Percentiles rank a stretch among this genome's conserved stretches.
Evolutionary conservation across 306 rosid species (phyloP).

Genomic region (Lagenaria siceraria): DNA sequence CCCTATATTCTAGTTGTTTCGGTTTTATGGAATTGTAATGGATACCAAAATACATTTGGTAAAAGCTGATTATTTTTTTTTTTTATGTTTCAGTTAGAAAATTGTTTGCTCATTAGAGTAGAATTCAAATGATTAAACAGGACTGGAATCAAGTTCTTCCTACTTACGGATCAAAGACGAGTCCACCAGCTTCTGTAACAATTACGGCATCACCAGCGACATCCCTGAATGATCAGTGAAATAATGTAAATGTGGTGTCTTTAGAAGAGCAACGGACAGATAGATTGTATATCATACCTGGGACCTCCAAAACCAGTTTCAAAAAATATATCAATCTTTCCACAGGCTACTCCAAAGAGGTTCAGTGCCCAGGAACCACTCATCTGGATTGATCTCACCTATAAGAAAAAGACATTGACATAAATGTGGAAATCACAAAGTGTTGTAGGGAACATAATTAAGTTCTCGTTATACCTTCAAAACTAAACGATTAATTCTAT

Average conservation of each 20-base stretch:
- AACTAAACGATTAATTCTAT: conserved; percentile 66
- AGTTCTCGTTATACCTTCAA: conserved; percentile 46
- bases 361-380: conserved; percentile 89
- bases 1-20: too few species aligned
- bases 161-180: conserved; percentile 91
- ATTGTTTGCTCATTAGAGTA: background rate
- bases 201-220: conserved; percentile 94
- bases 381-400: conserved; percentile 94
- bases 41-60: too few species aligned
- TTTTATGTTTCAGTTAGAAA: background rate
- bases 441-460: background rate
- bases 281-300: conserved; percentile 39
- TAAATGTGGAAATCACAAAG: conserved; percentile 1
- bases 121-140: background rate
- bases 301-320: conserved; percentile 81
- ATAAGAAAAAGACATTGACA: conserved; percentile 8
- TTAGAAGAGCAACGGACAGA: background rate
- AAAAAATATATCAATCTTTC: conserved; percentile 75
- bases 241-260: background rate
- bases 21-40: too few species aligned
- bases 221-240: conserved; percentile 47
- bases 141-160: background rate
- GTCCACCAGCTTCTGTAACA: conserved; percentile 93
- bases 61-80: background rate
- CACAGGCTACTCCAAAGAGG: conserved; percentile 94